Evolutionary conservation across 139 green algal species (phyloP), one percentile per base, ranked within the genome.

Genomic region (Axilococcus clingmanii): DNA sequence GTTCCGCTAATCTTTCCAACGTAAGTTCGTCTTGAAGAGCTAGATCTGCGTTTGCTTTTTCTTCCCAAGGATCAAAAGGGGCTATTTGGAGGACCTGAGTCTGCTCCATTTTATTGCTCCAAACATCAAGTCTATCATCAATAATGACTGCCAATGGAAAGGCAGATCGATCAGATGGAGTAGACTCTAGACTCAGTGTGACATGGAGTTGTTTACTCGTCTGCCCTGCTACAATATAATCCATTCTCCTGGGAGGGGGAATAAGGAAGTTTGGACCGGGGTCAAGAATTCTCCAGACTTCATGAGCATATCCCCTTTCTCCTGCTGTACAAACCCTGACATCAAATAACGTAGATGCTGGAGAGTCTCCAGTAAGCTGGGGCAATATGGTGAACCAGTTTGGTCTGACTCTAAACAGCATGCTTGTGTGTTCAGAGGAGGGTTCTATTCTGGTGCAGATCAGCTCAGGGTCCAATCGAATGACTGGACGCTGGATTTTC

Each of bases 241-340:
- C 27, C 23, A 14, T 16, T 27, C 44, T 22, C 14, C 25, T 15
- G 5, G 24, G 34, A 32, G 34, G 14, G 20, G 80, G 70, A 48
- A 91, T 88, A 59, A 93, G 63, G n/a, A 46, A 40, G n/a, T n/a
- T n/a, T 1, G 23, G 58, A 5, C 50, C 37, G 0, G 52, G 51
- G 71, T 94, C 86, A 62, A 94, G 66, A 45, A 91, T 57, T 22
- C 86, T 70, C 82, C 80, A 92, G 1, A 81, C 84, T 50, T 94
- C 84, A 32, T 87, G 58, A 4, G 86, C 86, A 61, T 94, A 94
- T 22, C 70, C 62, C 9, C 70, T 68, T 60, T 90, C 79, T 1
- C 84, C 85, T 12, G 49, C 43, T 0, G 86, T 94, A 68, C 82
- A 92, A 17, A 94, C 78, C 47, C 79, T 92, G 19, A 85, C 74